These are phyloP conservation scores for Ceriops decandra DNA, from an alignment of 345 rosid species.

Conservation along the genomic window DNA sequence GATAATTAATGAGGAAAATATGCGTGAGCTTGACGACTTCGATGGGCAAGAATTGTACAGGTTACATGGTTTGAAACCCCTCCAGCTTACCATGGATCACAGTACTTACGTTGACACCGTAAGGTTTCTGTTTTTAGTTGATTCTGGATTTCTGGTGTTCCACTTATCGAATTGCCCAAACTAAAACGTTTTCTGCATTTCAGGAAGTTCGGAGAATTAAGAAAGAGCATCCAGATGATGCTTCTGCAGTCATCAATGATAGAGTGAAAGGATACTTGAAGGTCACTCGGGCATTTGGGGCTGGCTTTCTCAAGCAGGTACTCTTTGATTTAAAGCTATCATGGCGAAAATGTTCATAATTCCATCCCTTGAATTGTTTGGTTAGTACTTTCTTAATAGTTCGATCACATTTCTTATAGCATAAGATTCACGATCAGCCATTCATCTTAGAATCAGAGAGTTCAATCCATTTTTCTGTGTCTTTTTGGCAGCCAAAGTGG, in stretches of 20 bases:
- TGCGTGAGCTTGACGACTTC: conserved; percentile 3
- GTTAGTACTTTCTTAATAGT: no score
- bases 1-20: conserved; percentile 29
- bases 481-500: conserved; percentile 30
- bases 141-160: not conserved
- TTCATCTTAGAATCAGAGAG: no score
- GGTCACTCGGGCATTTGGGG: conserved; percentile 97
- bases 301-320: conserved; percentile 94
- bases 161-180: not conserved
- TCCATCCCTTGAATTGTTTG: no score
- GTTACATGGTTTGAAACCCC: conserved; percentile 33
- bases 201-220: conserved; percentile 89
- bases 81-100: conserved; percentile 83
- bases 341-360: no score
- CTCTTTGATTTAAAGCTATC: not conserved
- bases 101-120: conserved; percentile 74
- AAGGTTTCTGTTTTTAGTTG: conserved; percentile 2
- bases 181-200: conserved; percentile 9
- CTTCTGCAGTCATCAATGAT: conserved; percentile 60
- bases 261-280: conserved; percentile 94
- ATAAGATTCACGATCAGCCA: no score
- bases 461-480: not conserved
- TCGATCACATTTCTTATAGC: no score
- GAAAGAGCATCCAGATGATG: conserved; percentile 83
- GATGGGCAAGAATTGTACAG: conserved; percentile 22